Conservation (phyloP, 139 green algal species). For the Auxenochlorella pyrenoidosa region DNA sequence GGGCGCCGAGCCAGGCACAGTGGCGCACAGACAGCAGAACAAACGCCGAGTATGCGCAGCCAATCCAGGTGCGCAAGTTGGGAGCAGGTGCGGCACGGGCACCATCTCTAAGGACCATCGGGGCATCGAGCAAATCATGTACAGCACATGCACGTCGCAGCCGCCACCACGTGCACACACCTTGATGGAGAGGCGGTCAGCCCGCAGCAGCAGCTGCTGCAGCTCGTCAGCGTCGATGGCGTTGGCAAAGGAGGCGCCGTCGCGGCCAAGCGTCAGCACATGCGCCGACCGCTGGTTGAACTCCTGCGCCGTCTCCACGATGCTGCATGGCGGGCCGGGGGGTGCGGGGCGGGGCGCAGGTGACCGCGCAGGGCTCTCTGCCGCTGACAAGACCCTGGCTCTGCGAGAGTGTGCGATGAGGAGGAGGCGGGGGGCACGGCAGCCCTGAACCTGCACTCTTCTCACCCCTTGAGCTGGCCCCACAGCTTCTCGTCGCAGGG, state of each 20-base stretch:
- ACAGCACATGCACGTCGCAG: no score
- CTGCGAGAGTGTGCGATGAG: no score
- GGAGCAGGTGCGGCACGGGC: no score
- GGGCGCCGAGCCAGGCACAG: conserved; percentile 9
- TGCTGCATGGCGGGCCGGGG: background rate
- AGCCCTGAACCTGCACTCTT: background rate
- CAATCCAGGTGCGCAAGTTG: no score
- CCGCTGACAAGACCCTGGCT: no score
- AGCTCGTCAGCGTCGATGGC: conserved; percentile 39
- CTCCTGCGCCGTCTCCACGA: conserved; percentile 23
- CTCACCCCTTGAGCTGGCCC: conserved; percentile 6
- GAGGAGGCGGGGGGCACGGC: no score
- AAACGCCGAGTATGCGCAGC: no score
- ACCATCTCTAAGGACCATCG: no score
- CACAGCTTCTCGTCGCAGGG: conserved; percentile 38
- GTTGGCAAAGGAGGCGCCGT: background rate
- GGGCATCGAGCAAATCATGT: no score
- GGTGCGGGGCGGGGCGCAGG: no score
- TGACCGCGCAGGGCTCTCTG: no score
- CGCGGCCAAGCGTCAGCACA: conserved; percentile 1
- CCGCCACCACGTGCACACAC: no score
- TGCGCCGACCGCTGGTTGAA: conserved; percentile 35
- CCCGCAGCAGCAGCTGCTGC: conserved; percentile 49
- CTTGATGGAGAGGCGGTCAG: background rate
- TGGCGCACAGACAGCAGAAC: conserved; percentile 29